Evolutionary conservation across 2,329 filamentous ascomycete species (phyloP).

Genomic region (Tolypocladium nubicola): DNA sequence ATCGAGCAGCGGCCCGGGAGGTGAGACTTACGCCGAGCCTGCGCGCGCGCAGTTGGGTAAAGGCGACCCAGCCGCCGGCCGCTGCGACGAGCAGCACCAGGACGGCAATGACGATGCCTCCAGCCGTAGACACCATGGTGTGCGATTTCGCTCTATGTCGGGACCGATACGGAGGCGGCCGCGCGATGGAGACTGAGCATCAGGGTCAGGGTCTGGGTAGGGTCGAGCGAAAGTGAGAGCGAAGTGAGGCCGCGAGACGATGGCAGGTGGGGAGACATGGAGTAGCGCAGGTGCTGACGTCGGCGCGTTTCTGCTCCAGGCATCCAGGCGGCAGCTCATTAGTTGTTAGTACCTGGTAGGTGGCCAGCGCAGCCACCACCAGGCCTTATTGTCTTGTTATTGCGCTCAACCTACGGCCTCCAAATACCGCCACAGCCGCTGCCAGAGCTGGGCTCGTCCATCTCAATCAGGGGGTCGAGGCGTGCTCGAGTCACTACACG

Average conservation of each 20-base stretch:
- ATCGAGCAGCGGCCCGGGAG: background rate
- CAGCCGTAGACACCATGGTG: slow-evolving; percentile 46
- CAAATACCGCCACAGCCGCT: too few relatives aligned
- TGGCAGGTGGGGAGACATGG: background rate
- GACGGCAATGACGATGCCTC: slow-evolving; percentile 64
- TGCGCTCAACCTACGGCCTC: too few relatives aligned
- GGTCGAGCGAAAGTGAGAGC: background rate
- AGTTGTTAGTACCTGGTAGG: too few relatives aligned
- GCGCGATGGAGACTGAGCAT: background rate
- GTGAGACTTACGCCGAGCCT: slow-evolving; percentile 52
- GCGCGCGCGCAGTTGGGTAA: slow-evolving; percentile 61
- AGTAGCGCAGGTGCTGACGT: background rate
- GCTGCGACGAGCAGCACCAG: slow-evolving; percentile 48
- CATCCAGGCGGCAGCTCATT: too few relatives aligned
- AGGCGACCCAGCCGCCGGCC: slow-evolving; percentile 57
- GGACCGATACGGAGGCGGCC: background rate
- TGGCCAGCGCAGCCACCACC: too few relatives aligned
- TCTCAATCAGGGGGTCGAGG: too few relatives aligned
- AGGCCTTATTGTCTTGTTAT: too few relatives aligned
- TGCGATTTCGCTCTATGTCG: background rate
- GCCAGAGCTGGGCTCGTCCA: too few relatives aligned
- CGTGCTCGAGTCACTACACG: too few relatives aligned
- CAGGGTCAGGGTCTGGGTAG: background rate
- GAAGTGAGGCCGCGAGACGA: background rate
- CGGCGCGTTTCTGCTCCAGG: too few relatives aligned